Conservation (phyloP, 2,329 filamentous ascomycete genomes). For the Mycosphaerella arachidis region DNA sequence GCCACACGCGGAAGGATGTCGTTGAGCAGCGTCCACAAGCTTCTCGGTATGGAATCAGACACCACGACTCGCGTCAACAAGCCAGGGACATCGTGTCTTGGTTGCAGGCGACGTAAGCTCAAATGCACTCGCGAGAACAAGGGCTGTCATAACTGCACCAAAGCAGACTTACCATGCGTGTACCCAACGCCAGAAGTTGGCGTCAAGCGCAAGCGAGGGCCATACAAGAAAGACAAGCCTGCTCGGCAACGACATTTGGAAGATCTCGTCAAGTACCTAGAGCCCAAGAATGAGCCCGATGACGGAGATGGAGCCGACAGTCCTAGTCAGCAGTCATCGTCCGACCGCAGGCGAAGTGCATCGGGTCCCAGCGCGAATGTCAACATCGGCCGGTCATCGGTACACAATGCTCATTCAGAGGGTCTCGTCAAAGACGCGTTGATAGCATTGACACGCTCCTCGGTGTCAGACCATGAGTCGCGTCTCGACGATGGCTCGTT, state of each 20-base stretch:
- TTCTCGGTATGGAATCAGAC: not conserved
- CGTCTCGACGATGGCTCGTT: constrained; percentile 13
- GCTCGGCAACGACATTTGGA: constrained; percentile 28
- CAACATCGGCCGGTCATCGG: not conserved
- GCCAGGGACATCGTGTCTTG: constrained; percentile 27
- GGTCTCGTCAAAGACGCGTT: constrained; percentile 27
- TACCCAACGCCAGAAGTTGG: constrained; percentile 25
- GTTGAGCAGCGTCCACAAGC: not conserved
- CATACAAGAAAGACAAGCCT: constrained; percentile 30
- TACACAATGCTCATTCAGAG: constrained; percentile 15
- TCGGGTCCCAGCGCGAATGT: not conserved
- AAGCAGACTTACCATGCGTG: constrained; percentile 26
- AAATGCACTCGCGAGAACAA: constrained; percentile 26
- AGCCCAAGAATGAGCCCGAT: constrained; percentile 16
- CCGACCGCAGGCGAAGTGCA: not conserved
- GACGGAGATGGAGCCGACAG: constrained; percentile 3
- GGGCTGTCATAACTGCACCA: constrained; percentile 27
- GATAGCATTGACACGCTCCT: constrained; percentile 25
- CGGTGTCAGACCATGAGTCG: constrained; percentile 18
- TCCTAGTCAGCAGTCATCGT: constrained; percentile 11
- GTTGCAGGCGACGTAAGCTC: constrained; percentile 27
- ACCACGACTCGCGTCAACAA: constrained; percentile 14
- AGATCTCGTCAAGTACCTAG: constrained; percentile 27
- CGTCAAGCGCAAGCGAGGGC: constrained; percentile 28
- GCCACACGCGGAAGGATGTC: not conserved